phyloP scores from a whole-genome alignment of 352 stramenopile genomes.

The Globisporangium alternatum region DNA sequence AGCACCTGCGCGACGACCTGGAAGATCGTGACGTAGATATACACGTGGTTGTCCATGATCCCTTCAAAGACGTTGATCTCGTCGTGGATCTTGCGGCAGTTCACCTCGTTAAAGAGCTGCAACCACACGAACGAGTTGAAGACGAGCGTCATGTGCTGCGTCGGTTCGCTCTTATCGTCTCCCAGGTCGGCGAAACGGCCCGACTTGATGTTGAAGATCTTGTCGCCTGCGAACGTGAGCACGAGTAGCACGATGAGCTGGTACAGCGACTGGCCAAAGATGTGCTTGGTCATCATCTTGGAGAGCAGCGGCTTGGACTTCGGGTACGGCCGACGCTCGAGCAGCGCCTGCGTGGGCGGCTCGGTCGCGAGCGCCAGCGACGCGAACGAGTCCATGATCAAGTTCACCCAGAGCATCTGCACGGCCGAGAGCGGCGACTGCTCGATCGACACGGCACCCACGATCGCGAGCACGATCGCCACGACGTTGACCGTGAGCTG shows the following conservation, averaged over 20 bases:
- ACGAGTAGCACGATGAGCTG: constrained; percentile 90
- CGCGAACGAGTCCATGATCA: constrained; percentile 98
- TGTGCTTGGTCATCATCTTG: constrained; percentile 94
- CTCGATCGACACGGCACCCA: constrained; percentile 79
- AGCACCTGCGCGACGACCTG: constrained; percentile 93
- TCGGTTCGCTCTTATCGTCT: constrained; percentile 45
- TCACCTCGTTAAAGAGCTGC: constrained; percentile 92
- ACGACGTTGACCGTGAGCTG: constrained; percentile 97
- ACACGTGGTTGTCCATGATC: constrained; percentile 90
- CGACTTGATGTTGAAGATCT: constrained; percentile 42
- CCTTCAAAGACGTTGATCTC: constrained; percentile 93
- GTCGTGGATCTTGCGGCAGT: constrained; percentile 81
- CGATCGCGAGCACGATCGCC: constrained; percentile 90
- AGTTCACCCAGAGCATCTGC: constrained; percentile 98
- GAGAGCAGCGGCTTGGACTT: constrained; percentile 93
- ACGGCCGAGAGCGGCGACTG: constrained; percentile 92
- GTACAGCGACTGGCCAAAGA: constrained; percentile 90
- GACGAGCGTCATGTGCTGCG: constrained; percentile 93
- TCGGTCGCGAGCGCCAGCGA: constrained; percentile 95
- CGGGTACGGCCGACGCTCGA: constrained; percentile 91
- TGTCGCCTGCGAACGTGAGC: constrained; percentile 79
- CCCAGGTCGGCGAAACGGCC: constrained; percentile 39
- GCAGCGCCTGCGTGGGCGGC: constrained; percentile 82
- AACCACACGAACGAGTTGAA: constrained; percentile 99
- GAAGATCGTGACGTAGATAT: constrained; percentile 88